Conservation (phyloP, 352 stramenopile species). For the Elongisporangium prolatum region DNA sequence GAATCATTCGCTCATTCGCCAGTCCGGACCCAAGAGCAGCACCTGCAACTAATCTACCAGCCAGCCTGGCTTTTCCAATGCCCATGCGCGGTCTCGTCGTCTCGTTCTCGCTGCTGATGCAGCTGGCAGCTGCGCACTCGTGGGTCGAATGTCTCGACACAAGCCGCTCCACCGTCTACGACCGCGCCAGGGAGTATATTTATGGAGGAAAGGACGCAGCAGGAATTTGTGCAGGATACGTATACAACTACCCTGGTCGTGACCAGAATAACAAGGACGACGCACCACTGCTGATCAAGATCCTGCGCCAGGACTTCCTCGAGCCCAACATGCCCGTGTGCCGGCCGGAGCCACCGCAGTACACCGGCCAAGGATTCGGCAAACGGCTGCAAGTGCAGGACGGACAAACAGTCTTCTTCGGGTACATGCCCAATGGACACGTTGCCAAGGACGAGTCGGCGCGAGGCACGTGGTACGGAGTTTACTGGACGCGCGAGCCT, state of each 20-base stretch:
- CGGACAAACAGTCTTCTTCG: slow-evolving; percentile 50
- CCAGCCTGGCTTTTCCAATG: background rate
- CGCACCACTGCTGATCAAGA: slow-evolving; percentile 42
- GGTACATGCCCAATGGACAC: slow-evolving; percentile 64
- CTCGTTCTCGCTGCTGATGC: background rate
- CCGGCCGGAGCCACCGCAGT: slow-evolving; percentile 20
- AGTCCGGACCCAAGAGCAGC: background rate
- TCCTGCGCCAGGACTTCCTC: slow-evolving; percentile 43
- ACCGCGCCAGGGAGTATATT: slow-evolving; percentile 50
- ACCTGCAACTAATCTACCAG: background rate
- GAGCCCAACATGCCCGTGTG: slow-evolving; percentile 25
- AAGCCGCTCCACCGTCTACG: slow-evolving; percentile 48
- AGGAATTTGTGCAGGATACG: slow-evolving; percentile 53
- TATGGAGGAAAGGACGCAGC: slow-evolving; percentile 33
- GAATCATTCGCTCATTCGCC: background rate
- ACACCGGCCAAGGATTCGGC: slow-evolving; percentile 26
- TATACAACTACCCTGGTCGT: slow-evolving; percentile 58
- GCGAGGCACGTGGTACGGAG: slow-evolving; percentile 44
- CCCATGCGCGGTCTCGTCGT: background rate
- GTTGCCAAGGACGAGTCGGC: slow-evolving; percentile 55
- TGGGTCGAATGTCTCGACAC: slow-evolving; percentile 78
- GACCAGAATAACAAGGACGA: slow-evolving; percentile 30
- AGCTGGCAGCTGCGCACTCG: slow-evolving; percentile 21
- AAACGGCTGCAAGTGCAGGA: slow-evolving; percentile 31
- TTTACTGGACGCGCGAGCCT: slow-evolving; percentile 51